Conservation (phyloP, 345 rosid species). For the Excoecaria agallocha region DNA sequence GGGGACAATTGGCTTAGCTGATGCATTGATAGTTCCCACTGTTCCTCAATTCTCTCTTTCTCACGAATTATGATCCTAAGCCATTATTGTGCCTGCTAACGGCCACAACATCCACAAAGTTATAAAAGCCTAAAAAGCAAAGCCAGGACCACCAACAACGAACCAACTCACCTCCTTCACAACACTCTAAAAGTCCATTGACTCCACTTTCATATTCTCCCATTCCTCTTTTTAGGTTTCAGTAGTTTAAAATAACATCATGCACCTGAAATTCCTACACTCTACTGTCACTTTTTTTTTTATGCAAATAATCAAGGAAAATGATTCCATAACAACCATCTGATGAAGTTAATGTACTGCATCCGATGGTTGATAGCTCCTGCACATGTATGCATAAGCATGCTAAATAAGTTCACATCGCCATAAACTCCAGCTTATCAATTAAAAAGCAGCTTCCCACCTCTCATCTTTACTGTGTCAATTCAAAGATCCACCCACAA, state of each 20-base stretch:
- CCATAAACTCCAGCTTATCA: background rate
- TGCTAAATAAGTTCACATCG: background rate
- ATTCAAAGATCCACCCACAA: slow-evolving; percentile 13
- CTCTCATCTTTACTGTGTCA: slow-evolving; percentile 1
- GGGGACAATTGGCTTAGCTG: slow-evolving; percentile 20
- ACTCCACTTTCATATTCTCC: slow-evolving; percentile 9
- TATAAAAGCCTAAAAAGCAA: background rate
- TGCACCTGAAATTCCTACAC: background rate
- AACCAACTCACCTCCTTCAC: background rate
- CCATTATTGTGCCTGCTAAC: slow-evolving; percentile 4
- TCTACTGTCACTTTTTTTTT: background rate
- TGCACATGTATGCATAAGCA: background rate
- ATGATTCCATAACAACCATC: background rate
- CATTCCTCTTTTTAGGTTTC: slow-evolving; percentile 15
- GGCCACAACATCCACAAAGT: background rate
- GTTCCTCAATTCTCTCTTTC: background rate
- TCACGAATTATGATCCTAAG: slow-evolving; percentile 8
- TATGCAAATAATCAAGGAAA: too few relatives aligned
- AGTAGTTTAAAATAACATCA: slow-evolving; percentile 9
- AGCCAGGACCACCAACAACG: slow-evolving; percentile 22
- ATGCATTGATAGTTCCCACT: slow-evolving; percentile 1
- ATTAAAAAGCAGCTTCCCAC: background rate
- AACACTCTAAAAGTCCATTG: background rate
- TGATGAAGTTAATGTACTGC: background rate
- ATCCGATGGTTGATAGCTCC: background rate